These are phyloP conservation scores for Articulospora tetracladia DNA, from an alignment of 495 filamentous ascomycete genomes.

Conservation along the genomic window DNA sequence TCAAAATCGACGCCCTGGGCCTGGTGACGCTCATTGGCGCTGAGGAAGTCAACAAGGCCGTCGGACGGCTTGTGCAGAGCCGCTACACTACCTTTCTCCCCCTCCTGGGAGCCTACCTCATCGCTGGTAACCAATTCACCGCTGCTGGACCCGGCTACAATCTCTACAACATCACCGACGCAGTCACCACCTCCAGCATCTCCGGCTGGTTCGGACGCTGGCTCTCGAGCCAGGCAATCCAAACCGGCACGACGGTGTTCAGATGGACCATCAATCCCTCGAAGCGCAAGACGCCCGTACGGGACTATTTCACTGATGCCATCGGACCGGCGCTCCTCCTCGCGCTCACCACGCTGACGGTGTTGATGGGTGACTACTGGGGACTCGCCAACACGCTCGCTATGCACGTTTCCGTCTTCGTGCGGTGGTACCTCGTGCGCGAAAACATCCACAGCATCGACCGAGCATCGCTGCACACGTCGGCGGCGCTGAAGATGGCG, in stretches of 20 bases:
- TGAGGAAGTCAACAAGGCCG: conserved; percentile 6
- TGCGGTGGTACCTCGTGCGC: background rate
- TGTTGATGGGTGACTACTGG: background rate
- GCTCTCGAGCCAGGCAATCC: background rate
- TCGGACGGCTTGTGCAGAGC: conserved; percentile 4
- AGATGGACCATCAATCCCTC: background rate
- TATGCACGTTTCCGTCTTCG: background rate
- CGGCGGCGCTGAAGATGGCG: background rate
- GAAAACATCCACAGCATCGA: background rate
- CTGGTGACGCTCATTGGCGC: conserved; percentile 10
- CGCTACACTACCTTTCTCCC: conserved; percentile 4
- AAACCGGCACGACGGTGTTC: background rate
- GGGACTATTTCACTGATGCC: background rate
- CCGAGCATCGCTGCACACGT: background rate
- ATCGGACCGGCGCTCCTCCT: background rate
- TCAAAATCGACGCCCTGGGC: conserved; percentile 7
- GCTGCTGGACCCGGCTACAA: background rate
- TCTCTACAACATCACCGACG: conserved; percentile 11
- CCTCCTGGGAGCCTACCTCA: conserved; percentile 4
- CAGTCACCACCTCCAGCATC: background rate
- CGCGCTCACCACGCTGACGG: background rate
- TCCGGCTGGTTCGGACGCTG: conserved; percentile 1
- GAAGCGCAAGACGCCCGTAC: background rate
- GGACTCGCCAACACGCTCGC: background rate
- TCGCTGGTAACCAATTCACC: conserved; percentile 6